phyloP scores from a whole-genome alignment of 2,329 filamentous ascomycete species.

The Fusarium protoensiforme region DNA sequence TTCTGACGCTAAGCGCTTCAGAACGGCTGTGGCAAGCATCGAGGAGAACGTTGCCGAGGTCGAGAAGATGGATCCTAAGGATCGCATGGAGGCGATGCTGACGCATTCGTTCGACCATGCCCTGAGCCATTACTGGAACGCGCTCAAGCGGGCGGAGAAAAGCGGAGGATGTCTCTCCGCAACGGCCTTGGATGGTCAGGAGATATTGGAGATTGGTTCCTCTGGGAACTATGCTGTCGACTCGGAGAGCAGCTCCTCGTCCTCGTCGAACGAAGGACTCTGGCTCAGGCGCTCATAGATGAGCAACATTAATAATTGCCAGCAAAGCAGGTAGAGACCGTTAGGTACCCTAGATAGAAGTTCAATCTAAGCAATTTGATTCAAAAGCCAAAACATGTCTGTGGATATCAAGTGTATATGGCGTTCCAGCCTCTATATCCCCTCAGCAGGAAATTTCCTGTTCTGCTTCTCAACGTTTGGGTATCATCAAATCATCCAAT shows the following conservation, averaged over 20 bases:
- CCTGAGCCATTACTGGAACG: slow-evolving; percentile 19
- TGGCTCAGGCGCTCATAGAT: not conserved
- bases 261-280: not conserved
- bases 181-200: slow-evolving; percentile 8
- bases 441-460: not conserved
- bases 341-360: not conserved
- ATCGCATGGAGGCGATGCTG: slow-evolving; percentile 19
- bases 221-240: not conserved
- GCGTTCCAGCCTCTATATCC: not conserved
- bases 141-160: slow-evolving; percentile 4
- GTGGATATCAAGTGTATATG: not conserved
- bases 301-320: not conserved
- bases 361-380: not conserved
- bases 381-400: not conserved
- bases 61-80: slow-evolving; percentile 3
- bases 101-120: slow-evolving; percentile 9
- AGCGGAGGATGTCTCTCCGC: slow-evolving; percentile 4
- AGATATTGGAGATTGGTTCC: not conserved
- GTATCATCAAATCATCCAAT: slow-evolving; percentile 36
- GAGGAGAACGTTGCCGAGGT: not conserved
- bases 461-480: slow-evolving; percentile 32
- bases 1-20: slow-evolving; percentile 4
- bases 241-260: not conserved
- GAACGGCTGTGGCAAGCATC: not conserved
- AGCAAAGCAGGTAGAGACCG: not conserved